Evolutionary conservation across 139 green algal genomes (phyloP), one percentile per base, ranked within the genome.

Genomic region (Coelastrella sp.): DNA sequence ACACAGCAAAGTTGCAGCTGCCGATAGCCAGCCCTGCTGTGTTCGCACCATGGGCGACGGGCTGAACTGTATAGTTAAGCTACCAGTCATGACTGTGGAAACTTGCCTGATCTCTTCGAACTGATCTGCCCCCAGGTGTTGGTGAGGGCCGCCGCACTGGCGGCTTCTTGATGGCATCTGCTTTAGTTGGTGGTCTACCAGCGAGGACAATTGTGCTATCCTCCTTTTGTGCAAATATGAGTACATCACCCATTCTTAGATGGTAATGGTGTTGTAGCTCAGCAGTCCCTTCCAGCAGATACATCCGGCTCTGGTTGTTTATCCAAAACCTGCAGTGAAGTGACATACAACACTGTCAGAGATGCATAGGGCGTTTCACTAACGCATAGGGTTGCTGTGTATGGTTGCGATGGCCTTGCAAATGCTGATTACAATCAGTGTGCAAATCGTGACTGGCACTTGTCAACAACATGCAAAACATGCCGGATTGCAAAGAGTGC

Each of bases 251-350:
- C 57, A 93, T 91, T 34, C 85, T 86, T 67, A 95, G 87, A 23
- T 90, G 72, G 79, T 91, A 95, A 64, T 90, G 88, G 50, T 89
- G 75, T 63, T 94, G 91, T 82, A 94, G 86, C 84, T 93, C 89
- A 15, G 86, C 85, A 35, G 88, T 91, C 15, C 92, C 92, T 80
- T 95, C 92, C 79, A 95, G 78, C 34, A 95, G 84, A 69, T 95
- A 95, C 92, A 95, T 95, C 53, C 92, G 82, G 83, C 86, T 92
- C 79, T 92, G 89, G 84, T 94, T 94, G 84, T 95, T 95, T 38
- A 94, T 89, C 92, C 92, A 94, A 62, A 93, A 95, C 74, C 91
- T 91, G 85, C 72, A 60, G 38, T 40, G 59, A 9, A 57, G 45
- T 23, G 45, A 23, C 11, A 23, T 23, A 57, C 45, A 57, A 9